Conservation (phyloP, 2,329 filamentous ascomycete genomes). For the Thelonectria blattea region DNA sequence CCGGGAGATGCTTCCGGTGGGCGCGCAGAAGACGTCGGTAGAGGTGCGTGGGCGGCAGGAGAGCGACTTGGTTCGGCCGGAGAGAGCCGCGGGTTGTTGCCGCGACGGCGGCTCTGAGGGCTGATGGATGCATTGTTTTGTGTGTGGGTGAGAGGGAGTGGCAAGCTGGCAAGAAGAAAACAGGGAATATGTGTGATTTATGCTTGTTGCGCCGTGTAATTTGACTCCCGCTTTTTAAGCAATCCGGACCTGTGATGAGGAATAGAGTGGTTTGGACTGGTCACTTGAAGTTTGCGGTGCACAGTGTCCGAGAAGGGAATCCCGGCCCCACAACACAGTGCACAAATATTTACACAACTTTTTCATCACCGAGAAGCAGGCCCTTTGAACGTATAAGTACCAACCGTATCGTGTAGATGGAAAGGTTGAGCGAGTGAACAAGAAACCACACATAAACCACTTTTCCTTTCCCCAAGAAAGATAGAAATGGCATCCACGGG, state of each 20-base stretch:
- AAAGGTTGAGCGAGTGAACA: neutral
- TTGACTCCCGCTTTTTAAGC: neutral
- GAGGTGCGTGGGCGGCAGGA: conserved; percentile 86
- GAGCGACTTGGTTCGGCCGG: conserved; percentile 59
- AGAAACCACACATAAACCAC: no score
- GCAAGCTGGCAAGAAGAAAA: neutral
- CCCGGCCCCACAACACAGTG: conserved; percentile 38
- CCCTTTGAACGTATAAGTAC: neutral
- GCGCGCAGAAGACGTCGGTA: conserved; percentile 87
- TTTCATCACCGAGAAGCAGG: conserved; percentile 7
- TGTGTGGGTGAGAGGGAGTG: neutral
- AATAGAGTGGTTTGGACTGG: conserved; percentile 15
- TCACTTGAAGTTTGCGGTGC: conserved; percentile 4
- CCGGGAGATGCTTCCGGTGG: conserved; percentile 78
- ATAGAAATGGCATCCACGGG: conserved; percentile 43
- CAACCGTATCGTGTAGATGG: neutral
- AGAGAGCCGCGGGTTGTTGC: conserved; percentile 42
- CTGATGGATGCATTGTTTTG: conserved; percentile 41
- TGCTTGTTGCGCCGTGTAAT: neutral
- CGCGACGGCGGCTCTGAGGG: conserved; percentile 47
- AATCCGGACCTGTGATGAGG: conserved; percentile 3
- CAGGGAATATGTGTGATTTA: neutral
- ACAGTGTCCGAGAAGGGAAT: conserved; percentile 27
- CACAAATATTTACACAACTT: conserved; percentile 28
- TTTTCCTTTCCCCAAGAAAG: no score